Evolutionary conservation across 2,329 filamentous ascomycete species (phyloP).

Genomic region (Ophiostoma sp.): DNA sequence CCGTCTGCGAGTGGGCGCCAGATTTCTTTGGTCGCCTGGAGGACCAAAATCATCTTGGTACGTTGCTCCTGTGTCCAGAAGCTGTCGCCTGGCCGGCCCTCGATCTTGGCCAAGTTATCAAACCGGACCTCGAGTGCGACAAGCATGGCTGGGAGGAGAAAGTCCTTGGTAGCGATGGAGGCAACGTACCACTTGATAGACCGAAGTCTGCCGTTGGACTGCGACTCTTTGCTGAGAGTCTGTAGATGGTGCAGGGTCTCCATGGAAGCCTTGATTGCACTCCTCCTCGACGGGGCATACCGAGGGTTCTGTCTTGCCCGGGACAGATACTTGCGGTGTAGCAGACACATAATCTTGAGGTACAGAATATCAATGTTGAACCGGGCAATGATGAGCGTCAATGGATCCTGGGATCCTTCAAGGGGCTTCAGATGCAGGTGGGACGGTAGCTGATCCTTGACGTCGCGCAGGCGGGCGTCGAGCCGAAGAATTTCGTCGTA

Average conservation of each 20-base stretch:
- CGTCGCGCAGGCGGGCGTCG: constrained; percentile 56
- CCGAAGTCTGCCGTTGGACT: constrained; percentile 64
- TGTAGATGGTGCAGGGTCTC: constrained; percentile 72
- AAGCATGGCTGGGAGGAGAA: constrained; percentile 78
- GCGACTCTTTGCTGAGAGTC: constrained; percentile 68
- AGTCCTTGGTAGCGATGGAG: constrained; percentile 76
- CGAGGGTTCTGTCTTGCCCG: constrained; percentile 71
- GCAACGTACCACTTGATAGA: constrained; percentile 74
- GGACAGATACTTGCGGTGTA: constrained; percentile 83
- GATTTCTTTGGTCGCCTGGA: constrained; percentile 69
- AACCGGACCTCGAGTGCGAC: constrained; percentile 78
- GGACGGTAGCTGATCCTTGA: constrained; percentile 65
- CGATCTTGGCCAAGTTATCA: constrained; percentile 48
- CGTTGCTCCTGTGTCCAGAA: constrained; percentile 58
- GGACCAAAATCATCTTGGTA: constrained; percentile 67
- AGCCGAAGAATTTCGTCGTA: constrained; percentile 62
- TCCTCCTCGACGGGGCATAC: constrained; percentile 77
- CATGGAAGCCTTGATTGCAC: constrained; percentile 81
- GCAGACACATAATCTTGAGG: constrained; percentile 79
- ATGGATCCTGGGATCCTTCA: constrained; percentile 71
- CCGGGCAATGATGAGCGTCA: constrained; percentile 78
- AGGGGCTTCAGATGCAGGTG: constrained; percentile 72
- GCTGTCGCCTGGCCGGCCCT: constrained; percentile 38
- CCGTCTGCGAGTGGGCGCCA: constrained; percentile 73
- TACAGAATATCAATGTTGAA: constrained; percentile 81